phyloP scores from a whole-genome alignment of 345 rosid genomes.

The Salix dunnii region DNA sequence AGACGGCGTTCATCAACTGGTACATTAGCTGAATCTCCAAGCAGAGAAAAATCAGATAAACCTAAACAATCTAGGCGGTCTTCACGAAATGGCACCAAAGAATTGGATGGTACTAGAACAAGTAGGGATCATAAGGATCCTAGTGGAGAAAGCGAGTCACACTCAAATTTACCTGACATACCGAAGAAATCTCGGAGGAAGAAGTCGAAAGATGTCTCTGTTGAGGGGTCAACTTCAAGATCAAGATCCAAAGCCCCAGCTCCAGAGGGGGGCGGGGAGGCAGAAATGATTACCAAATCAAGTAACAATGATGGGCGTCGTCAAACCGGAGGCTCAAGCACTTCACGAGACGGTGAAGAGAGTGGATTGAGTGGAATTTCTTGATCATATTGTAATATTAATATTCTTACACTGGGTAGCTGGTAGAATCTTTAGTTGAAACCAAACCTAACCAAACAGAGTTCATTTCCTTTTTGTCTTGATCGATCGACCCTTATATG shows the following conservation, averaged over 20 bases:
- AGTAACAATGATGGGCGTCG: slow-evolving; percentile 3
- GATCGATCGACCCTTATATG: background rate
- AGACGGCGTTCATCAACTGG: slow-evolving; percentile 37
- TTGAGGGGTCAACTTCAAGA: slow-evolving; percentile 14
- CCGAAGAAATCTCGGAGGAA: slow-evolving; percentile 37
- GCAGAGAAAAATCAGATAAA: slow-evolving; percentile 47
- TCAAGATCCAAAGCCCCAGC: slow-evolving; percentile 32
- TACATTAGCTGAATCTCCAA: slow-evolving; percentile 26
- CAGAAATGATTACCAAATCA: slow-evolving; percentile 30
- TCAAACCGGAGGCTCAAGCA: slow-evolving; percentile 8
- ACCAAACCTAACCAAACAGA: background rate
- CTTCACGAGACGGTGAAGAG: slow-evolving; percentile 19
- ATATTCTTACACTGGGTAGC: background rate
- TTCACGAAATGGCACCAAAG: slow-evolving; percentile 23
- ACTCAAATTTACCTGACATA: slow-evolving; percentile 23
- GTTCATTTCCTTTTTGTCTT: background rate
- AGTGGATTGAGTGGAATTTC: slow-evolving; percentile 11
- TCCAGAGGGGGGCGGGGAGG: slow-evolving; percentile 33
- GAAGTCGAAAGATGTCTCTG: slow-evolving; percentile 38
- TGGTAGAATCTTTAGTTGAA: slow-evolving; percentile 29
- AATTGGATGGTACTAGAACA: slow-evolving; percentile 4
- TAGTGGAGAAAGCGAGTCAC: slow-evolving; percentile 21
- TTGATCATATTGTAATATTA: slow-evolving; percentile 6
- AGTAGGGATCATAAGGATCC: slow-evolving; percentile 12
- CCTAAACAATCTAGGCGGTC: slow-evolving; percentile 43